Evolutionary conservation across 1,139 yeast species (phyloP), one percentile per base, ranked within the genome.

Genomic region (Pichia sp.): DNA sequence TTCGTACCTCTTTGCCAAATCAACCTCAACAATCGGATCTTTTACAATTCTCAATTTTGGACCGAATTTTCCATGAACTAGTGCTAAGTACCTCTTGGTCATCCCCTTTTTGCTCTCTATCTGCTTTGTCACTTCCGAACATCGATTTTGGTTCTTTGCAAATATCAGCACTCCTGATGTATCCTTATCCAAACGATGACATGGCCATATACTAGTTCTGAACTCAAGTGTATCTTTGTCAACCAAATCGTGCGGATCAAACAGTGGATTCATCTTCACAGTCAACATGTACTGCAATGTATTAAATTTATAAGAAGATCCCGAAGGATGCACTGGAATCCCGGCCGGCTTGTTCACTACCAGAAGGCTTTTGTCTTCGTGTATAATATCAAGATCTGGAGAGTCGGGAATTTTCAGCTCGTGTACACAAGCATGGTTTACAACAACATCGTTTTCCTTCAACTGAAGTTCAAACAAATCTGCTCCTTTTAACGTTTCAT

Each of bases 311-410:
- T 58, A 58, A 55, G 77, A 41, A 46, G 77, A 76, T 1, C 88
- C 87, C 0, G 87, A 79, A 0, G 95, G 93, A 67, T 87, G 95
- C 0, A 87, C 84, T 0, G 95, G 93, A 0, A 86, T 71, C 0
- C 95, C 95, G 6, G 79, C 71, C 0, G 95, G 95, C 63, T 87
- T 87, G 66, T 85, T 76, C 1, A 87, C 74, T n/a, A 87, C 88
- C 6, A 87, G 56, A 0, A 80, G 51, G 4, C 76, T 73, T 1
- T 72, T 74, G 63, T 77, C 75, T 56, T 80, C 77, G 63, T 67
- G 71, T 0, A 84, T 63, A 1, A 49, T 50, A 20, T 51, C 42
- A 20, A 50, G 9, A 6, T 42, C 6, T 8, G 16, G 24, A 20
- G 12, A 8, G 4, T 43, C 20, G 2, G 58, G 58, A 5, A 59